Evolutionary conservation across 176 grass and related monocot species (phyloP), one percentile per base, ranked within the genome.

Genomic region (Tillandsia leiboldiana): DNA sequence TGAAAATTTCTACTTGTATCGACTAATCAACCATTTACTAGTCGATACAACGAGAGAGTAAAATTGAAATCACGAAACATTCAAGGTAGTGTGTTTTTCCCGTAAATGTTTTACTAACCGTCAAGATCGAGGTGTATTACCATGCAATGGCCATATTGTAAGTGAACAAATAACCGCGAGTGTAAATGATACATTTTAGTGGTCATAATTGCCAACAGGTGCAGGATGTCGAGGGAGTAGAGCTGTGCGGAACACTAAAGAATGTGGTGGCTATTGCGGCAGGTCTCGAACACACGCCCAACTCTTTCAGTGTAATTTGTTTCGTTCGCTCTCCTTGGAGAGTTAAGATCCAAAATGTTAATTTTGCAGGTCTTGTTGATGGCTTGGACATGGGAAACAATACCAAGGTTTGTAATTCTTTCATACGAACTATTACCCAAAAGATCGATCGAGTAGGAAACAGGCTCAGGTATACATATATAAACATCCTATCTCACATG

Each of bases 381-480:
- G 93, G 93, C 68, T 83, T 96, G 84, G 86, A 87, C 64, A 96
- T 96, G 89, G 93, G 93, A 85, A 92, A 92, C 65, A 96, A 96
- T 78, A 96, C 93, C 51, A 96, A 96, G 93, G 93, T 92, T 73
- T 70, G 57, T 9, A 50, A 26, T 51, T 73, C 11, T 42, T 42
- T 42, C 33, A 5, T 42, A 42, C 33, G 33, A 42, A 42, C 33
- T 42, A 42, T 42, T 7, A 42, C 33, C 33, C 3, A 42, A 42
- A 42, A 42, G 33, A 42, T 7, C 4, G 33, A 42, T 42, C 33
- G 33, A 42, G 33, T 42, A 42, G 33, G 1, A 42, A 42, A 42
- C 7, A 1, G 4, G 33, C 33, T 6, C 33, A 42, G 0, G 7
- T 6, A 42, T 42, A 42, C 7, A 42, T 42, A 42, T 42, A 29